Conservation (phyloP, 1,284 basidiomycete genomes). For the Irpex lacteus region DNA sequence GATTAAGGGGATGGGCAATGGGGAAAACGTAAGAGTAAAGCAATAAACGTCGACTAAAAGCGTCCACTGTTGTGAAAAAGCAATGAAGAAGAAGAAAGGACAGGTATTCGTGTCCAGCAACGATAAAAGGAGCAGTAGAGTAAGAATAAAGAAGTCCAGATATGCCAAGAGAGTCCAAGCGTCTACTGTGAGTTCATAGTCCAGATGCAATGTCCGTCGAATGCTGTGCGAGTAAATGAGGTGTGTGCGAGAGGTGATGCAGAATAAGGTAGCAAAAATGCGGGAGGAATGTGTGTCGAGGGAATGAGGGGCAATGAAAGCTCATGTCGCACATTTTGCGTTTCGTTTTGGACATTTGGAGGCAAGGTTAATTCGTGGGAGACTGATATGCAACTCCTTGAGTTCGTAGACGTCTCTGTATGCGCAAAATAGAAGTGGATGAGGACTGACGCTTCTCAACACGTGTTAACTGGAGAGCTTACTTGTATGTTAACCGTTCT, state of each 20-base stretch:
- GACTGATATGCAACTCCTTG: constrained; percentile 13
- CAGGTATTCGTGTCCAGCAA: constrained; percentile 2
- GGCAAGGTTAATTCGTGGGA: constrained; percentile 13
- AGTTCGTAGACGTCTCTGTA: constrained; percentile 17
- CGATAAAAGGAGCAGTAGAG: neutral
- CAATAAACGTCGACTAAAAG: neutral
- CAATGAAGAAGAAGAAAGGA: neutral
- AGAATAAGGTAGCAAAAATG: neutral
- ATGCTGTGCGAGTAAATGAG: neutral
- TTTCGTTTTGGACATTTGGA: constrained; percentile 1
- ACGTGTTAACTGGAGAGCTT: constrained; percentile 15
- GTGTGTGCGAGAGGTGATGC: neutral
- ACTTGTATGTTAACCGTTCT: constrained; percentile 35
- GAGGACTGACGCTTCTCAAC: neutral
- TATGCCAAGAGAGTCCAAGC: constrained; percentile 3
- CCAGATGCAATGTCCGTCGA: constrained; percentile 4
- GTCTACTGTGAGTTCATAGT: constrained; percentile 6
- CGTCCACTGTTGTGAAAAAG: neutral
- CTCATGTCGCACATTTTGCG: constrained; percentile 1
- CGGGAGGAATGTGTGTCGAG: neutral
- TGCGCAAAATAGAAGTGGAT: neutral
- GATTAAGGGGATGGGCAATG: neutral
- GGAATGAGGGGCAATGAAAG: neutral
- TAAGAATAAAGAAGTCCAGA: neutral
- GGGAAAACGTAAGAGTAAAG: neutral